Percentiles rank a stretch among this genome's conserved stretches.
These are phyloP conservation scores for Mortierella sp. DNA, from an alignment of 371 early-diverging fungal genomes.

Conservation along the genomic window DNA sequence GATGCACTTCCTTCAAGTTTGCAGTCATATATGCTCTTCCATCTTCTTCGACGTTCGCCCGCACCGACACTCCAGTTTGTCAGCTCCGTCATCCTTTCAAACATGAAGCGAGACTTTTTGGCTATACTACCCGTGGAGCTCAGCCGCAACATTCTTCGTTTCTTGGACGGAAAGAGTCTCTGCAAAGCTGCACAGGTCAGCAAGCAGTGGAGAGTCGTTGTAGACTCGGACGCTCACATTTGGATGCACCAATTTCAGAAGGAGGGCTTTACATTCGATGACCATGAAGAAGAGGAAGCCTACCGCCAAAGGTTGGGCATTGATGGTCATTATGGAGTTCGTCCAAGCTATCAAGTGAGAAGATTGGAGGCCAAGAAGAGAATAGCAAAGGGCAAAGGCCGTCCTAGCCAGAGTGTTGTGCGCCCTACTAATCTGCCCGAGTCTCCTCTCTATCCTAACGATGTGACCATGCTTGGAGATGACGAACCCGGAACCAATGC, in stretches of 20 bases:
- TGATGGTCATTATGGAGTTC: slow-evolving; percentile 54
- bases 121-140: slow-evolving; percentile 83
- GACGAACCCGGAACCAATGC: slow-evolving; percentile 26
- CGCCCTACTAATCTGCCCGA: slow-evolving; percentile 50
- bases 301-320: slow-evolving; percentile 50
- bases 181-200: slow-evolving; percentile 83
- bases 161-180: slow-evolving; percentile 81
- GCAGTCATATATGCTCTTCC: slow-evolving; percentile 80
- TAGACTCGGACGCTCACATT: slow-evolving; percentile 77
- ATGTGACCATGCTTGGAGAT: slow-evolving; percentile 50
- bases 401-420: slow-evolving; percentile 20
- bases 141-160: slow-evolving; percentile 77
- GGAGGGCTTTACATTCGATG: slow-evolving; percentile 68
- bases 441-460: slow-evolving; percentile 45
- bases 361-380: slow-evolving; percentile 46
- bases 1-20: slow-evolving; percentile 72
- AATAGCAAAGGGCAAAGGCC: slow-evolving; percentile 54
- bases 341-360: slow-evolving; percentile 49
- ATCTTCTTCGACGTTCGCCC: slow-evolving; percentile 76
- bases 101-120: slow-evolving; percentile 89
- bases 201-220: slow-evolving; percentile 76
- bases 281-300: slow-evolving; percentile 62
- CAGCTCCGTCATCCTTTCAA: slow-evolving; percentile 77
- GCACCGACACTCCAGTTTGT: slow-evolving; percentile 83
- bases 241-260: slow-evolving; percentile 67